phyloP scores from a whole-genome alignment of 257 asterid species.

The Hygrophila difformis region DNA sequence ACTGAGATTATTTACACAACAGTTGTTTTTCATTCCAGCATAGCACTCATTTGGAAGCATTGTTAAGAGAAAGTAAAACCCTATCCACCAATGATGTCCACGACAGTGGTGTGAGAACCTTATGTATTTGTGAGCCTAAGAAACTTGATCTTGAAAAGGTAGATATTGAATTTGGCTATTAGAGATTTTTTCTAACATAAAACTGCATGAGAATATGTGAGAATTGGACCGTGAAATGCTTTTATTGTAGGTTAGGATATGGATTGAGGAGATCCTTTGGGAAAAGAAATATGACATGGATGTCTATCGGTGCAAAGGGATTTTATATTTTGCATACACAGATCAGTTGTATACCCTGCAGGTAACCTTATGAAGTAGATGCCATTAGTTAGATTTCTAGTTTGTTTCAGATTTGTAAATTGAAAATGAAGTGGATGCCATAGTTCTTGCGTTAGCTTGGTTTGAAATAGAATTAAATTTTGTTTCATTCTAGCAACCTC shows the following conservation, averaged over 20 bases:
- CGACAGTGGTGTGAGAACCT: slow-evolving; percentile 76
- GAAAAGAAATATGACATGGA: slow-evolving; percentile 85
- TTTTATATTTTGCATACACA: slow-evolving; percentile 50
- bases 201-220: not conserved
- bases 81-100: slow-evolving; percentile 71
- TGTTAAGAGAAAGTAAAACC: slow-evolving; percentile 50
- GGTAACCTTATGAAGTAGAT: slow-evolving; percentile 29
- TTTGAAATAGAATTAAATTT: too few species aligned
- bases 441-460: too few species aligned
- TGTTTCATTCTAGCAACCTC: too few species aligned
- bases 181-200: not conserved
- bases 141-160: slow-evolving; percentile 82
- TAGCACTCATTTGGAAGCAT: slow-evolving; percentile 70
- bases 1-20: not conserved
- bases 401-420: not conserved
- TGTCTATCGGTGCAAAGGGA: slow-evolving; percentile 90
- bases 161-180: slow-evolving; percentile 16
- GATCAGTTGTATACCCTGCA: slow-evolving; percentile 78
- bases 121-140: slow-evolving; percentile 57
- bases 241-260: slow-evolving; percentile 42
- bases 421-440: too few species aligned
- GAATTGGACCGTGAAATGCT: not conserved
- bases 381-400: not conserved
- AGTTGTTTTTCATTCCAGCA: slow-evolving; percentile 39
- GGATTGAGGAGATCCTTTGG: slow-evolving; percentile 97